Conservation (phyloP, 768 basidiomycete genomes). For the Mycena vitilis region DNA sequence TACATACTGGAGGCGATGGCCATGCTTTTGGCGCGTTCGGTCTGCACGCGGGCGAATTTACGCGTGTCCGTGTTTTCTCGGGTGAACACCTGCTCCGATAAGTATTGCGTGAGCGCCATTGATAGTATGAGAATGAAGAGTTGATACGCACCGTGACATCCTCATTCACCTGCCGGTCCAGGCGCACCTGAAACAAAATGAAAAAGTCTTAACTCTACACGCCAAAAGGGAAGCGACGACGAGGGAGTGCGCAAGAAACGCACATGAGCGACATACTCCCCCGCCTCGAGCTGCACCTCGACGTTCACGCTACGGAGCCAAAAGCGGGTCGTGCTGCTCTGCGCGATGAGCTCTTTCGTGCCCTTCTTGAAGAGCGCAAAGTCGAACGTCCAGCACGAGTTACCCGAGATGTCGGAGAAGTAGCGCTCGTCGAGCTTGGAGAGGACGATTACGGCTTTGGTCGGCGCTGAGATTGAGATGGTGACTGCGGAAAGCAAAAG, state of each 20-base stretch:
- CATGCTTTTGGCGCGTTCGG: slow-evolving; percentile 58
- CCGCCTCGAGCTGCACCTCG: slow-evolving; percentile 54
- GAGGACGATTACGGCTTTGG: slow-evolving; percentile 62
- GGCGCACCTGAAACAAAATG: slow-evolving; percentile 43
- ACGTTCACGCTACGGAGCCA: slow-evolving; percentile 55
- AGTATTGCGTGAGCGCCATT: neutral
- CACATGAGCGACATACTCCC: slow-evolving; percentile 60
- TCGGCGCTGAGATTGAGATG: slow-evolving; percentile 53
- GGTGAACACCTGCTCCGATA: neutral
- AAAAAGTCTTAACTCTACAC: neutral
- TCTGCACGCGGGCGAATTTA: slow-evolving; percentile 46
- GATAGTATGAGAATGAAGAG: neutral
- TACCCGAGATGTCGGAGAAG: slow-evolving; percentile 59
- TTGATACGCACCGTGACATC: slow-evolving; percentile 15
- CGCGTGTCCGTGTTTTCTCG: slow-evolving; percentile 34
- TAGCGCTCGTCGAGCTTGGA: slow-evolving; percentile 64
- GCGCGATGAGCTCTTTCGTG: slow-evolving; percentile 50
- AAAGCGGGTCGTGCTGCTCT: slow-evolving; percentile 50
- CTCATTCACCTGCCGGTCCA: slow-evolving; percentile 25
- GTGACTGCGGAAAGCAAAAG: slow-evolving; percentile 48
- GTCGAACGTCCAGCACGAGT: slow-evolving; percentile 60
- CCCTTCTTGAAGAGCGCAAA: slow-evolving; percentile 64
- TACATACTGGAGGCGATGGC: slow-evolving; percentile 59
- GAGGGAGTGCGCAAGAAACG: neutral
- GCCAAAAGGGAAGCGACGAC: no score